phyloP scores from a whole-genome alignment of 2,329 filamentous ascomycete species.

The Diaporthe sp. region DNA sequence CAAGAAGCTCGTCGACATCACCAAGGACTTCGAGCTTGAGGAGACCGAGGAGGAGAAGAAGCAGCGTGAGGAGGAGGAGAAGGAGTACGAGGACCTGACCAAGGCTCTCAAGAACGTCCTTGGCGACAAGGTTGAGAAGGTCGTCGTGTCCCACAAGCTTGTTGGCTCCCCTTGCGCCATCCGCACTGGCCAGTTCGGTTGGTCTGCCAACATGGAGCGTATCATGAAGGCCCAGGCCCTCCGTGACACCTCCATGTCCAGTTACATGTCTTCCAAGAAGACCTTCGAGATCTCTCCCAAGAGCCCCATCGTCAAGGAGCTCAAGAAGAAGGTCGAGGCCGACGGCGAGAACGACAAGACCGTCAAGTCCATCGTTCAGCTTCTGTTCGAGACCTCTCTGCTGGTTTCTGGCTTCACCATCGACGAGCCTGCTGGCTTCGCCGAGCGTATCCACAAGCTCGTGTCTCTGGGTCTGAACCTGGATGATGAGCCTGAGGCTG shows the following conservation, averaged over 20 bases:
- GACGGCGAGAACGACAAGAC: slow-evolving; percentile 99
- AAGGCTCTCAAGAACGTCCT: slow-evolving; percentile 99
- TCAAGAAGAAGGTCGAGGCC: slow-evolving; percentile 98
- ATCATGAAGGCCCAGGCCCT: slow-evolving; percentile 99
- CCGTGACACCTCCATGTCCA: slow-evolving; percentile 99
- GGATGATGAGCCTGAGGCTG: slow-evolving; percentile 91
- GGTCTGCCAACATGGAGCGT: slow-evolving; percentile 99
- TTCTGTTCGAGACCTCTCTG: slow-evolving; percentile 98
- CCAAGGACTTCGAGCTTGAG: slow-evolving; percentile 99
- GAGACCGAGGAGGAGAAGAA: slow-evolving; percentile 99
- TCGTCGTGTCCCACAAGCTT: slow-evolving; percentile 98
- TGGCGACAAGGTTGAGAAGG: slow-evolving; percentile 99
- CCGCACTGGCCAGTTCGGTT: slow-evolving; percentile 99
- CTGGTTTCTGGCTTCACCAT: slow-evolving; percentile 99
- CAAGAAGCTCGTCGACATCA: slow-evolving; percentile 99
- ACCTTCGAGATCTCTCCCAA: slow-evolving; percentile 99
- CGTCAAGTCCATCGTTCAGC: slow-evolving; percentile 98
- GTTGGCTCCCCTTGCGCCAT: slow-evolving; percentile 95
- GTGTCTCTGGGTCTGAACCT: slow-evolving; percentile 98
- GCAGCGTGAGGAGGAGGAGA: slow-evolving; percentile 94
- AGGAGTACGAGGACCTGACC: slow-evolving; percentile 94
- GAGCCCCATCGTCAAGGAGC: slow-evolving; percentile 97
- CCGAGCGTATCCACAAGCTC: slow-evolving; percentile 99
- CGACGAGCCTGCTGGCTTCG: slow-evolving; percentile 97
- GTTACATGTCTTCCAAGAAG: slow-evolving; percentile 99